Evolutionary conservation across 1,139 yeast species (phyloP).

Genomic region (Citeromyces siamensis): DNA sequence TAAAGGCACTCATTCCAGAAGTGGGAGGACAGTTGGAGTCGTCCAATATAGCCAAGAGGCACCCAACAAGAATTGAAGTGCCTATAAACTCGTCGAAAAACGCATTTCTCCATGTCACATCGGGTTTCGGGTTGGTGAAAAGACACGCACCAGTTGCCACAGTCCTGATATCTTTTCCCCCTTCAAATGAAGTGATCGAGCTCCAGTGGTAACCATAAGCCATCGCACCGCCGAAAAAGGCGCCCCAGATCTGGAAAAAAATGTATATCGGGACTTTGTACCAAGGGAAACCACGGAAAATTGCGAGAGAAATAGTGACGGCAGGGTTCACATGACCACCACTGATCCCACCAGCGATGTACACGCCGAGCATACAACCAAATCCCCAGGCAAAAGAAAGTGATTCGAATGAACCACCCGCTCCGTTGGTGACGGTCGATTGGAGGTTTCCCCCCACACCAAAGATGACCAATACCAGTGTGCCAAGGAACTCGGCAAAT

Average conservation of each 20-base stretch:
- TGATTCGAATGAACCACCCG: conserved; percentile 27
- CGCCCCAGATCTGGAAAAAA: conserved; percentile 27
- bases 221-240: conserved; percentile 24
- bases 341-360: conserved; percentile 28
- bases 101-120: conserved; percentile 28
- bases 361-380: conserved; percentile 35
- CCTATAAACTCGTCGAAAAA: conserved; percentile 31
- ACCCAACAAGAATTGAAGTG: conserved; percentile 27
- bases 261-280: conserved; percentile 26
- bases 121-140: conserved; percentile 26
- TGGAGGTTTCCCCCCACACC: conserved; percentile 38
- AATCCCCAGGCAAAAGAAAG: conserved; percentile 36
- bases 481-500: conserved; percentile 36
- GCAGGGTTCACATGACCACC: conserved; percentile 34
- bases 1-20: conserved; percentile 29
- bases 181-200: conserved; percentile 15
- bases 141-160: conserved; percentile 26
- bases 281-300: conserved; percentile 29
- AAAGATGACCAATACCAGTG: conserved; percentile 26
- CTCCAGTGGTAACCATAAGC: conserved; percentile 22
- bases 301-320: conserved; percentile 24
- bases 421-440: conserved; percentile 20
- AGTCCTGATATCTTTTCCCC: conserved; percentile 13
- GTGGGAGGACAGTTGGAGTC: conserved; percentile 29
- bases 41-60: conserved; percentile 34